phyloP scores from a whole-genome alignment of 2,329 filamentous ascomycete species.

The Beauveria pseudobassiana region DNA sequence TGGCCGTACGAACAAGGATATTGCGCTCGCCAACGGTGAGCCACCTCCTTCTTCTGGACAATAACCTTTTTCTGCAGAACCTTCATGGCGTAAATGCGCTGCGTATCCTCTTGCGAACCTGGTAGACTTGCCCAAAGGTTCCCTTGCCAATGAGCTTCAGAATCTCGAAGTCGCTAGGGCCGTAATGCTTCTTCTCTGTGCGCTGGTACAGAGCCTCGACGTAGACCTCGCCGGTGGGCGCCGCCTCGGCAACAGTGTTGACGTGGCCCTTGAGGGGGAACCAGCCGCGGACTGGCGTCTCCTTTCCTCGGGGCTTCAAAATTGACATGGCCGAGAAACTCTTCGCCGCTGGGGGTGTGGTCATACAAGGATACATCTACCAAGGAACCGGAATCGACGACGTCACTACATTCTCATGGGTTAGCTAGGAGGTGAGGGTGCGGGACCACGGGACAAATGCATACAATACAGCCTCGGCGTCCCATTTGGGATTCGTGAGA shows the following conservation, averaged over 20 bases:
- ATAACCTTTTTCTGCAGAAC: slow-evolving; percentile 99
- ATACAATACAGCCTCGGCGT: slow-evolving; percentile 92
- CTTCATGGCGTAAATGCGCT: slow-evolving; percentile 98
- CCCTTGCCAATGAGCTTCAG: slow-evolving; percentile 95
- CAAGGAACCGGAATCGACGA: slow-evolving; percentile 82
- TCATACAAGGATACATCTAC: slow-evolving; percentile 95
- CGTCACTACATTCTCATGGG: slow-evolving; percentile 56
- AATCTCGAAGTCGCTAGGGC: slow-evolving; percentile 92
- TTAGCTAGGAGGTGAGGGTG: not conserved
- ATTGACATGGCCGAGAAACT: slow-evolving; percentile 85
- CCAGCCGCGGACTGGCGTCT: slow-evolving; percentile 74
- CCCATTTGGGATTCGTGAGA: slow-evolving; percentile 85
- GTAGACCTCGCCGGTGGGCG: slow-evolving; percentile 79
- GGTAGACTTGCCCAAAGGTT: slow-evolving; percentile 97
- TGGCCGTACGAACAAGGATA: slow-evolving; percentile 92
- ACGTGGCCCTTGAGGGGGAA: slow-evolving; percentile 70
- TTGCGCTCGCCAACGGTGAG: slow-evolving; percentile 95
- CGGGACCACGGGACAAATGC: not conserved
- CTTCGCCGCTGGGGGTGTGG: slow-evolving; percentile 68
- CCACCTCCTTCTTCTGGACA: slow-evolving; percentile 98
- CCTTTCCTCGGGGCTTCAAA: slow-evolving; percentile 60
- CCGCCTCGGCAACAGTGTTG: slow-evolving; percentile 63
- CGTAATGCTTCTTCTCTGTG: slow-evolving; percentile 83
- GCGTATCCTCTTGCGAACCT: slow-evolving; percentile 96
- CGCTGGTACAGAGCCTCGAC: slow-evolving; percentile 81